Evolutionary conservation across 1,139 yeast species (phyloP).

Genomic region (Nakaseomyces uthaithaninus): DNA sequence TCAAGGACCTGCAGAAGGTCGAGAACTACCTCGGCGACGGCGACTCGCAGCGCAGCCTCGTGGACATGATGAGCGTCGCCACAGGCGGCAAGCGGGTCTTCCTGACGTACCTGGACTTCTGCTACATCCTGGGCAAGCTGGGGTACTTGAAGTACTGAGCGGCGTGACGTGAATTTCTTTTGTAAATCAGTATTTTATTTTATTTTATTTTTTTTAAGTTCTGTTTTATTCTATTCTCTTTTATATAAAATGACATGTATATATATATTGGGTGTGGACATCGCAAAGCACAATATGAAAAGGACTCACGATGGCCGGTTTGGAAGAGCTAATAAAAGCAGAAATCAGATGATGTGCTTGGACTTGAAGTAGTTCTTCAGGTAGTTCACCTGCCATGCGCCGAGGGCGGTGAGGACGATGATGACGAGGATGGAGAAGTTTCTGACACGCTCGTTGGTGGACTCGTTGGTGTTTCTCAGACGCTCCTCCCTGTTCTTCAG

Average conservation of each 20-base stretch:
- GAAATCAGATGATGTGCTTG: slow-evolving; percentile 69
- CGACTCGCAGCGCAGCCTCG: slow-evolving; percentile 29
- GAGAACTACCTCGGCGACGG: slow-evolving; percentile 30
- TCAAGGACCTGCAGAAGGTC: slow-evolving; percentile 34
- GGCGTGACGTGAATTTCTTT: background rate
- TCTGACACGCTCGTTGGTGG: slow-evolving; percentile 71
- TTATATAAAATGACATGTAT: no score
- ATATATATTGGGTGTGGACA: no score
- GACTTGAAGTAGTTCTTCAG: slow-evolving; percentile 89
- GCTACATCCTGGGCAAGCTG: slow-evolving; percentile 38
- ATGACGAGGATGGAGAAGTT: slow-evolving; percentile 69
- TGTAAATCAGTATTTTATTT: background rate
- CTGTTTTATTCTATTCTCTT: no score
- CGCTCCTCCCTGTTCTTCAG: slow-evolving; percentile 81
- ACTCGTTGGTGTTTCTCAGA: slow-evolving; percentile 93
- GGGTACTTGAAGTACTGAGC: slow-evolving; percentile 30
- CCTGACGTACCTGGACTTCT: slow-evolving; percentile 38
- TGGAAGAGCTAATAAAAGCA: no score
- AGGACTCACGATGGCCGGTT: no score
- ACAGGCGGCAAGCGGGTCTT: slow-evolving; percentile 33
- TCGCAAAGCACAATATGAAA: no score
- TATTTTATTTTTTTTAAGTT: background rate
- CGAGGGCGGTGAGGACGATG: slow-evolving; percentile 63
- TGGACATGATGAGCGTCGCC: slow-evolving; percentile 40
- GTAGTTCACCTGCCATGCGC: slow-evolving; percentile 87